phyloP scores from a whole-genome alignment of 371 early-diverging fungal species.

The Dipsacomyces acuminosporus region DNA sequence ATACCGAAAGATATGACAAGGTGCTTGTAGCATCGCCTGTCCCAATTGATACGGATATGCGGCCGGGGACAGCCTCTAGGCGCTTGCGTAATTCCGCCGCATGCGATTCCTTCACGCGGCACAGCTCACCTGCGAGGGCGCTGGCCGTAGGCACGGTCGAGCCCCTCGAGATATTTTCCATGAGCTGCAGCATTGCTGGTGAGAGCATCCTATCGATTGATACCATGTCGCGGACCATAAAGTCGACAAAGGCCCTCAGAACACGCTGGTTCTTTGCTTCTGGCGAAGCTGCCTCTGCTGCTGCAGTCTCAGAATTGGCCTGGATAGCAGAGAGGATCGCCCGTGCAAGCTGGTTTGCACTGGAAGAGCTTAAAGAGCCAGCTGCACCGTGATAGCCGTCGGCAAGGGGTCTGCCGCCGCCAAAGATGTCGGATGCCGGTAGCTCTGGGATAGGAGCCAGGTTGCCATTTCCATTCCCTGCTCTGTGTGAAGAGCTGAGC shows the following conservation, averaged over 20 bases:
- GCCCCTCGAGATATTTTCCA: conserved; percentile 16
- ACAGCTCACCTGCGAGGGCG: conserved; percentile 25
- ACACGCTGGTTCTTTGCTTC: conserved; percentile 8
- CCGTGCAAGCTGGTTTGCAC: conserved; percentile 18
- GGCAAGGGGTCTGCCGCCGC: too few relatives aligned
- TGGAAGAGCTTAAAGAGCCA: conserved; percentile 7
- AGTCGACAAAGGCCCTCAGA: conserved; percentile 29
- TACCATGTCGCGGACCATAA: conserved; percentile 40
- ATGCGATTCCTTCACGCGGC: conserved; percentile 10
- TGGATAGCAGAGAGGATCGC: conserved; percentile 38
- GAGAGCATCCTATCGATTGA: conserved; percentile 27
- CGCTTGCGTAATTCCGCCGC: conserved; percentile 12
- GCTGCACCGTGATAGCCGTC: neutral
- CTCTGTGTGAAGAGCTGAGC: too few relatives aligned
- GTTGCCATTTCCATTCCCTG: neutral
- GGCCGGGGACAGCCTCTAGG: conserved; percentile 16
- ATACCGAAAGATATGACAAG: conserved; percentile 21
- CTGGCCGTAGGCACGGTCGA: conserved; percentile 16
- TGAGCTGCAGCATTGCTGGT: conserved; percentile 38
- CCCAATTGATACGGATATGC: conserved; percentile 34
- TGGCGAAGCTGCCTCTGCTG: conserved; percentile 1
- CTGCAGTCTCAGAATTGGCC: conserved; percentile 11
- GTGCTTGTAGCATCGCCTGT: conserved; percentile 16
- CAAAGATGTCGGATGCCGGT: neutral
- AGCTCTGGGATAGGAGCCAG: neutral